A percentile compares a stretch with the other conserved stretches of the same genome.
Conservation (phyloP, 352 stramenopile genomes). For the Vaucheria bursata region DNA sequence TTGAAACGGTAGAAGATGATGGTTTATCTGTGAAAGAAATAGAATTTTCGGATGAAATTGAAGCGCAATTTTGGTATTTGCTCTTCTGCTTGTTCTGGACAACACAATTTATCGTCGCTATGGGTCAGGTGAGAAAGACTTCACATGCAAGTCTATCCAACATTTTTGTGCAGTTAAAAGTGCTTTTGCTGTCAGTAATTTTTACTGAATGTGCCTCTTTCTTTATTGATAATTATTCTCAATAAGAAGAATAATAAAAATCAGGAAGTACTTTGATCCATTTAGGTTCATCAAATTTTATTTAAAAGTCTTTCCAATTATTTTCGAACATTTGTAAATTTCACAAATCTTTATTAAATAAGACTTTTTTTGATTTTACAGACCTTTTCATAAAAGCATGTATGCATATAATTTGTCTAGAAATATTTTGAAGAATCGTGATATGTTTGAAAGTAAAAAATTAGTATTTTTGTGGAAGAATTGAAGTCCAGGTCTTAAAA, state of each 20-base stretch:
- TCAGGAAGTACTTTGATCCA: background rate
- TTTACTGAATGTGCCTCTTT: background rate
- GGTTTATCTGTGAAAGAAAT: background rate
- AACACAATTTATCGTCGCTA: conserved; percentile 83
- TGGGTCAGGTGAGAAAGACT: conserved; percentile 56
- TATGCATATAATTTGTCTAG: too few species aligned
- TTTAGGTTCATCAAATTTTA: too few species aligned
- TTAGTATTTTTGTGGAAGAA: too few species aligned
- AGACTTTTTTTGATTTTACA: too few species aligned
- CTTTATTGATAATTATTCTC: background rate
- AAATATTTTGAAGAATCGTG: too few species aligned
- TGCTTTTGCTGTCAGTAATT: background rate
- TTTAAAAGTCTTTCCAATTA: too few species aligned
- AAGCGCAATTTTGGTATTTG: conserved; percentile 53
- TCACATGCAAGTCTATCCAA: background rate
- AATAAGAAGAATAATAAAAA: background rate
- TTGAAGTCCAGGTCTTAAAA: too few species aligned
- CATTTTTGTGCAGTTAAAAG: background rate
- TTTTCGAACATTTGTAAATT: too few species aligned
- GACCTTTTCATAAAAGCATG: too few species aligned
- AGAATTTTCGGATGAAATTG: conserved; percentile 17
- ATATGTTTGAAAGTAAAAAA: too few species aligned
- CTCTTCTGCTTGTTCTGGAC: conserved; percentile 93
- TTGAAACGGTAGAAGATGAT: too few species aligned
- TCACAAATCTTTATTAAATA: too few species aligned